Evolutionary conservation across 208 protist species (phyloP).

Genomic region (Giardia duodenalis): DNA sequence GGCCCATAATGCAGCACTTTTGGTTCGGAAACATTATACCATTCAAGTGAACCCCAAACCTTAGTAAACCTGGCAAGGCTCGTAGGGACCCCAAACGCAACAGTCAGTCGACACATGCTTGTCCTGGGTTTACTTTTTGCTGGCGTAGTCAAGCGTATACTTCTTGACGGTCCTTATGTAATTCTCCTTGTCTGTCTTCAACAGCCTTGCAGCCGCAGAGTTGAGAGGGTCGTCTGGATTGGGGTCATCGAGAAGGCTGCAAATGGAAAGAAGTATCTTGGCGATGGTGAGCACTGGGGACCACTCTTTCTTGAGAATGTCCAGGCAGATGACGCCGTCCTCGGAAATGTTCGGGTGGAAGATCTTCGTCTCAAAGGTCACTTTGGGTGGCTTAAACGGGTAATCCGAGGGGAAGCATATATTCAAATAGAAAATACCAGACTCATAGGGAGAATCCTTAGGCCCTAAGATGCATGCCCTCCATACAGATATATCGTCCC

Average conservation of each 20-base stretch:
- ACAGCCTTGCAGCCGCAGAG: not conserved
- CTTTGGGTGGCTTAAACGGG: constrained; percentile 37
- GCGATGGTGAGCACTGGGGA: constrained; percentile 85
- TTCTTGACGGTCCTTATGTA: constrained; percentile 11
- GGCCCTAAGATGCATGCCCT: constrained; percentile 45
- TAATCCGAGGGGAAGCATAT: constrained; percentile 40
- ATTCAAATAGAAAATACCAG: constrained; percentile 40
- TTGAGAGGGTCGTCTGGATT: constrained; percentile 72
- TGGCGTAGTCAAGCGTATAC: not conserved
- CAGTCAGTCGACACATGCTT: not conserved
- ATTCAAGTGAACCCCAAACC: not conserved
- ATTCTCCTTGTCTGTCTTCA: not conserved
- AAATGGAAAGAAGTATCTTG: constrained; percentile 91
- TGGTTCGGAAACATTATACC: constrained; percentile 30
- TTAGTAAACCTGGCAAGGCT: not conserved
- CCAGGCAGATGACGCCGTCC: constrained; percentile 44
- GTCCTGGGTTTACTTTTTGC: not conserved
- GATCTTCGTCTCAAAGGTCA: constrained; percentile 33
- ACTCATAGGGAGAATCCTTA: constrained; percentile 45
- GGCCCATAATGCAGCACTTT: constrained; percentile 32
- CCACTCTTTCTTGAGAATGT: constrained; percentile 74
- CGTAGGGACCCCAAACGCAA: not conserved
- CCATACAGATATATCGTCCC: constrained; percentile 27
- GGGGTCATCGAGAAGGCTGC: constrained; percentile 89
- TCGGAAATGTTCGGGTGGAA: constrained; percentile 41